phyloP scores from a whole-genome alignment of 129 eudicot species.

The Flaveria trinervia region DNA sequence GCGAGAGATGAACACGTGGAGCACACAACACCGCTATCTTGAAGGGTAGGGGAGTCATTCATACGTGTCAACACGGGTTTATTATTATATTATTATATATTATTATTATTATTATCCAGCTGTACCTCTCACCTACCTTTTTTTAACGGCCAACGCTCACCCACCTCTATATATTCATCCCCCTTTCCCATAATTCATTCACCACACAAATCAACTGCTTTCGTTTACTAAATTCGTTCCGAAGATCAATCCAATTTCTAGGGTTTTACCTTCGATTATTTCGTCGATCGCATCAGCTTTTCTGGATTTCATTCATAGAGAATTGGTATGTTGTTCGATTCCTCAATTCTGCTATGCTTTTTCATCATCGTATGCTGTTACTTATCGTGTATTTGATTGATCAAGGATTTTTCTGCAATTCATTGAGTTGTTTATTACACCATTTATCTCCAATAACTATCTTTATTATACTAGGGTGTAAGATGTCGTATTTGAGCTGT shows the following conservation, averaged over 20 bases:
- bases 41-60: neutral
- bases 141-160: neutral
- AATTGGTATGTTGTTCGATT: constrained; percentile 11
- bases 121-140: neutral
- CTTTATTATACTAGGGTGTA: no score
- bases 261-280: constrained; percentile 20
- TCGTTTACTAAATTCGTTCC: neutral
- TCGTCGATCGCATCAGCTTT: neutral
- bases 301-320: neutral
- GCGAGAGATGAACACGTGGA: no score
- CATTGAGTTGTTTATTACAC: no score
- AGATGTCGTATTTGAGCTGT: neutral
- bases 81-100: no score
- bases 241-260: constrained; percentile 9
- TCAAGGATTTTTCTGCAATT: neutral
- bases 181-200: neutral
- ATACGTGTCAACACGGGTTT: neutral
- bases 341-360: neutral
- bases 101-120: no score
- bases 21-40: neutral
- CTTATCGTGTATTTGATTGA: neutral
- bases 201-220: neutral
- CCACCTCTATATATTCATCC: neutral
- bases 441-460: no score
- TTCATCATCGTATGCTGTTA: neutral